Base-by-base conservation (phyloP, 2,329 filamentous ascomycete genomes). In the Bisporella sp. region DNA sequence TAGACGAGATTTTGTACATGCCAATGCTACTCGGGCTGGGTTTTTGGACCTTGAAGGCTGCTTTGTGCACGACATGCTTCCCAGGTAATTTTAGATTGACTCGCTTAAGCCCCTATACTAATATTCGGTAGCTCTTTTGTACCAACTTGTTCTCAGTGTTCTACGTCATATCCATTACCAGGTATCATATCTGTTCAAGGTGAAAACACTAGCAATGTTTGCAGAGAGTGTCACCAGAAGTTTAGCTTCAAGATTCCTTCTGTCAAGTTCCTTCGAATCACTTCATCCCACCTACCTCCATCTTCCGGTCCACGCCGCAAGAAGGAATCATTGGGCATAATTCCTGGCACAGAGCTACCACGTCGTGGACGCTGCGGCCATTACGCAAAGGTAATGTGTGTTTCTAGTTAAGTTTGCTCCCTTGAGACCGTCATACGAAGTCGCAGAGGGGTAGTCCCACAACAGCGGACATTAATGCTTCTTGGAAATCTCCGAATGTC, bases 221-320 rank as follows among this genome's bases (percentile, higher is more conserved):
- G 89, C 68, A 81, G 88, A 45, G 79, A 85, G 60, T 95, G 89
- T 65, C 88, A 93, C 71, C 74, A 76, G 48, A 85, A 84, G 64
- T 91, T 93, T 77, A 85, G 79, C 12, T 88, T 93, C 69, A 84
- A 82, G 64, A 79, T 93, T 44, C 85, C 85, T 29, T 82, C 89
- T 54, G 78, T 90, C 55, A 88, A 86, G 64, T 90, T 95, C 68
- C 75, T 92, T 32, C 75, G 82, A 57, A 81, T 91, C 59, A 81
- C 82, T 5, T 73, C 75, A 13, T 32, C 65, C 6, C 70, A 69
- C 0, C 66, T 72, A 1, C 57, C 69, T 1, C 52, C 64, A 1
- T 71, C 74, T 1, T 69, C 73, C 4, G 57, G 54, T 0, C 60
- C 60, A 0, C 69, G 72, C 2, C 70, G 71, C 37, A 72, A 71